Percentiles rank a stretch among this genome's conserved stretches.
phyloP scores from a whole-genome alignment of 2,329 filamentous ascomycete genomes.

The Hypoxylon sp. region DNA sequence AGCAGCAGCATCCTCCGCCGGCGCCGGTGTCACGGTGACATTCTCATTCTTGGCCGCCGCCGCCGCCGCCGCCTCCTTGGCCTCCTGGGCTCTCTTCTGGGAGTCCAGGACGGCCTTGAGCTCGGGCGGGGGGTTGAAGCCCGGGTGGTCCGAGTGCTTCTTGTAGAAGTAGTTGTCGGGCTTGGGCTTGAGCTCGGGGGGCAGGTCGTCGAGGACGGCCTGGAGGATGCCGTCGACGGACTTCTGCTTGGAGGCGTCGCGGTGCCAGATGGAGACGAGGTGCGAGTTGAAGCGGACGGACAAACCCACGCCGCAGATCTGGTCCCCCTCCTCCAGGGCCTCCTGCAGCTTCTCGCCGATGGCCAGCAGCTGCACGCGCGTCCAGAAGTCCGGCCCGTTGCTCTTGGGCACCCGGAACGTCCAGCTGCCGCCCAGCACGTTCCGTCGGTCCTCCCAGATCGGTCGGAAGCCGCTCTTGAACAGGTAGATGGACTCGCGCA shows the following conservation, averaged over 20 bases:
- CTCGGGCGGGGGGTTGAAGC: constrained; percentile 74
- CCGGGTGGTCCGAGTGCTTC: constrained; percentile 86
- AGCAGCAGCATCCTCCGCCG: no score
- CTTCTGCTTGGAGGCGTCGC: constrained; percentile 80
- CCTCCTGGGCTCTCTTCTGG: constrained; percentile 58
- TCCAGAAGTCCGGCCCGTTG: constrained; percentile 79
- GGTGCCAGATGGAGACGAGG: constrained; percentile 92
- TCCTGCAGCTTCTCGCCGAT: constrained; percentile 83
- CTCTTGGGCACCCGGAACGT: constrained; percentile 88
- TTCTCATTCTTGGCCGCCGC: constrained; percentile 43
- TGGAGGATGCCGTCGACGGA: constrained; percentile 79
- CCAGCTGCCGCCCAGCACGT: constrained; percentile 87
- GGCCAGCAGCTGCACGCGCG: constrained; percentile 79
- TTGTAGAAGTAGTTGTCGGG: constrained; percentile 82
- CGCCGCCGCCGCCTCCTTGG: no score
- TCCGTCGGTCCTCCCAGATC: constrained; percentile 87
- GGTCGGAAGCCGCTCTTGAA: constrained; percentile 82
- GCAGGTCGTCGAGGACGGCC: constrained; percentile 77
- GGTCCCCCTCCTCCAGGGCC: constrained; percentile 76
- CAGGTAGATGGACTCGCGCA: constrained; percentile 80
- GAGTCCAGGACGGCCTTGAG: constrained; percentile 66
- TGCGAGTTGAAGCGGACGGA: constrained; percentile 89
- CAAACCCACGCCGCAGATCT: constrained; percentile 88
- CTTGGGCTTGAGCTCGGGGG: constrained; percentile 76
- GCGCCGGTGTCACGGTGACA: constrained; percentile 34